Percentiles rank a stretch among this genome's conserved stretches.
Conservation (phyloP, 495 filamentous ascomycete species). For the Mycothermus thermophilus region DNA sequence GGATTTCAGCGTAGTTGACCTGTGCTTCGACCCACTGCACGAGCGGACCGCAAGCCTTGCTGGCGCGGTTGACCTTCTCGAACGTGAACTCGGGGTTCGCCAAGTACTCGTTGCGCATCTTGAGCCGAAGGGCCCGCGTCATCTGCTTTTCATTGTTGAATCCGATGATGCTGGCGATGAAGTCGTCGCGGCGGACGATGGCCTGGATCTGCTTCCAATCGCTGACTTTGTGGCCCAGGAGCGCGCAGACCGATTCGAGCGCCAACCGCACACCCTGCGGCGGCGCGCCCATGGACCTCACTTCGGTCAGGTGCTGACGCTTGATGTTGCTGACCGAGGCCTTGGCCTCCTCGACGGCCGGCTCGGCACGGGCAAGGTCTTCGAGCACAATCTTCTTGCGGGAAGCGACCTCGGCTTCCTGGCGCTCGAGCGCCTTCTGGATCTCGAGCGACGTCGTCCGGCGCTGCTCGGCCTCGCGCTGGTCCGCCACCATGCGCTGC, state of each 20-base stretch:
- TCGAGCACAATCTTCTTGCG: constrained; percentile 73
- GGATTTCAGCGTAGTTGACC: constrained; percentile 91
- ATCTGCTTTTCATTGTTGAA: constrained; percentile 95
- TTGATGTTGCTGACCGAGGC: constrained; percentile 97
- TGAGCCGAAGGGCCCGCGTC: constrained; percentile 64
- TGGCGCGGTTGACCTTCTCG: constrained; percentile 86
- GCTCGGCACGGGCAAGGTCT: constrained; percentile 84
- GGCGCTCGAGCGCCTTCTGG: constrained; percentile 70
- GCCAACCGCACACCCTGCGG: constrained; percentile 82
- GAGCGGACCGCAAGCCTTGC: constrained; percentile 90
- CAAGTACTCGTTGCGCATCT: constrained; percentile 87
- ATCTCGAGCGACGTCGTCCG: constrained; percentile 79
- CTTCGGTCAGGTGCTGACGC: constrained; percentile 89
- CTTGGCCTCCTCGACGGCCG: constrained; percentile 82
- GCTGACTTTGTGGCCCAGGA: constrained; percentile 79
- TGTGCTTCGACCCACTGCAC: constrained; percentile 97
- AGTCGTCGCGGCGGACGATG: constrained; percentile 81
- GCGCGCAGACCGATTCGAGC: constrained; percentile 84
- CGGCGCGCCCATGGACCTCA: constrained; percentile 88
- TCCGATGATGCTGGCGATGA: constrained; percentile 94
- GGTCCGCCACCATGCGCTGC: constrained; percentile 91
- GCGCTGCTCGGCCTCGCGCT: constrained; percentile 87
- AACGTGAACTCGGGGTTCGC: constrained; percentile 90
- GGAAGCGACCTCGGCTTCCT: constrained; percentile 74
- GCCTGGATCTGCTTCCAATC: constrained; percentile 84